These are phyloP conservation scores for Globisporangium cederbergense DNA, from an alignment of 352 stramenopile genomes.

Conservation along the genomic window DNA sequence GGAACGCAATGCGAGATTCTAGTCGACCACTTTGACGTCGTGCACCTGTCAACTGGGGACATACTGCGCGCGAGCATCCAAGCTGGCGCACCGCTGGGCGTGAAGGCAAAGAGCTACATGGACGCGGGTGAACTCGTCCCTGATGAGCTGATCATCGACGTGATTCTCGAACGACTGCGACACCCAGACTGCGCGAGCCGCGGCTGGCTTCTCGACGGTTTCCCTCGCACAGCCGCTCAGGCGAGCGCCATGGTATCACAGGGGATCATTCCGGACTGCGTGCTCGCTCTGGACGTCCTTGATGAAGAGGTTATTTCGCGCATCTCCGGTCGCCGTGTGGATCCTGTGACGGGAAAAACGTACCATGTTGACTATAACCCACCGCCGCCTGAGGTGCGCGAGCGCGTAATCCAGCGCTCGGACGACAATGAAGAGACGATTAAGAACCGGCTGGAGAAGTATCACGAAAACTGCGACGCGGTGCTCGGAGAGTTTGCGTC, in stretches of 20 bases:
- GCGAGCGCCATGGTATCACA: slow-evolving; percentile 73
- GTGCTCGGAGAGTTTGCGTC: slow-evolving; percentile 44
- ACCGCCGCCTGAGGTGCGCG: slow-evolving; percentile 60
- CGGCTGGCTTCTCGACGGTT: slow-evolving; percentile 94
- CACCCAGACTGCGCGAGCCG: slow-evolving; percentile 77
- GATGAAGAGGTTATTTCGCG: slow-evolving; percentile 93
- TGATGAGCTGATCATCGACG: slow-evolving; percentile 91
- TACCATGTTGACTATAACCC: slow-evolving; percentile 97
- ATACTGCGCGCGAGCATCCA: slow-evolving; percentile 89
- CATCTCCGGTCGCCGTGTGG: slow-evolving; percentile 95
- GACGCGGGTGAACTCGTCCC: slow-evolving; percentile 88
- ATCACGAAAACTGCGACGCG: slow-evolving; percentile 59
- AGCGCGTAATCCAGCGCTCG: slow-evolving; percentile 76
- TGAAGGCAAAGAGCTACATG: slow-evolving; percentile 90
- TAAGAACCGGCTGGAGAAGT: slow-evolving; percentile 79
- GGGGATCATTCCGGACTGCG: slow-evolving; percentile 76
- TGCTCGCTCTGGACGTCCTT: slow-evolving; percentile 93
- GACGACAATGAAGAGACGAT: slow-evolving; percentile 95
- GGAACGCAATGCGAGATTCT: slow-evolving; percentile 94
- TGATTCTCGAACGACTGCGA: slow-evolving; percentile 71
- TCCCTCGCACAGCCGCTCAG: slow-evolving; percentile 88
- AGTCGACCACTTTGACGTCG: slow-evolving; percentile 80
- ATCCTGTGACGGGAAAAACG: slow-evolving; percentile 89
- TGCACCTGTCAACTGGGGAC: slow-evolving; percentile 92
- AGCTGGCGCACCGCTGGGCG: slow-evolving; percentile 46